These are phyloP conservation scores for Spirogloea muscicola DNA, from an alignment of 139 green algal species.

Conservation along the genomic window DNA sequence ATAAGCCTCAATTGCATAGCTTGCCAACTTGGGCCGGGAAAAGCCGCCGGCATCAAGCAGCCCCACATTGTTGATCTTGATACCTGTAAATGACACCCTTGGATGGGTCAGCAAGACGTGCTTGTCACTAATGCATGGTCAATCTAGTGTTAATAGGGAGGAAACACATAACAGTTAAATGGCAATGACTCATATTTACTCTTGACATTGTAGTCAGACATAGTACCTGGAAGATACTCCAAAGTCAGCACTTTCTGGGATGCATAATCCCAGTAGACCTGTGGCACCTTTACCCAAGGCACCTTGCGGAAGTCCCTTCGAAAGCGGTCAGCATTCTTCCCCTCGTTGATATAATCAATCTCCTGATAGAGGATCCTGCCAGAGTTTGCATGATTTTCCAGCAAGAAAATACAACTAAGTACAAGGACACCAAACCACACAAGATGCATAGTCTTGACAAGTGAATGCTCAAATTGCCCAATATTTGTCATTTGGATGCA, in stretches of 20 bases:
- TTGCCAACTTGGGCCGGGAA: constrained; percentile 76
- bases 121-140: too few relatives aligned
- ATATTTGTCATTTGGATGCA: too few relatives aligned
- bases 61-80: constrained; percentile 85
- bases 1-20: constrained; percentile 85
- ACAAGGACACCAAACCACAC: too few relatives aligned
- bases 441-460: too few relatives aligned
- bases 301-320: constrained; percentile 65
- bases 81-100: too few relatives aligned
- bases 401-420: too few relatives aligned
- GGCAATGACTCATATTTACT: too few relatives aligned
- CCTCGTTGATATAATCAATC: constrained; percentile 93
- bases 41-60: constrained; percentile 77
- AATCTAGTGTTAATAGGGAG: background rate
- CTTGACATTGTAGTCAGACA: too few relatives aligned
- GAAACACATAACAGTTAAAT: background rate
- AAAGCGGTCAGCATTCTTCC: constrained; percentile 84
- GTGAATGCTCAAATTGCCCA: too few relatives aligned
- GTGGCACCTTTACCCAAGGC: constrained; percentile 75
- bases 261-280: constrained; percentile 83
- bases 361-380: constrained; percentile 92
- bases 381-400: too few relatives aligned
- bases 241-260: constrained; percentile 77
- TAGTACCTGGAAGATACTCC: constrained; percentile 81
- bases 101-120: too few relatives aligned